These are phyloP conservation scores for Ruellia speciosa DNA, from an alignment of 305 asterid species.

Conservation along the genomic window DNA sequence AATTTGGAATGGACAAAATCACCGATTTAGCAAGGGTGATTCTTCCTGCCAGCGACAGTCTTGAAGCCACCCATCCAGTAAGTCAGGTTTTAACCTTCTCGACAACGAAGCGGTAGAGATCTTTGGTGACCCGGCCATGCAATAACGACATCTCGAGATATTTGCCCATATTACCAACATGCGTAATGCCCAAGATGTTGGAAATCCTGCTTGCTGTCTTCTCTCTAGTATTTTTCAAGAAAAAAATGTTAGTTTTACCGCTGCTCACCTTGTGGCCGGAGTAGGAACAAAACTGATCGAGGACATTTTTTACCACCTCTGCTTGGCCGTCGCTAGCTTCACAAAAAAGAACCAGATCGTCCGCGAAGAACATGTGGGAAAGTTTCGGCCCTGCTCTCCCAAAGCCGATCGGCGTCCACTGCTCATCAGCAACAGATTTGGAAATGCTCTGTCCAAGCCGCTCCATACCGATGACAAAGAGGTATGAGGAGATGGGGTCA, in stretches of 20 bases:
- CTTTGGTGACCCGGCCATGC: background rate
- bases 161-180: background rate
- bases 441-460: too few species aligned
- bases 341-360: background rate
- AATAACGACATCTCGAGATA: background rate
- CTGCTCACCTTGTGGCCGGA: background rate
- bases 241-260: background rate
- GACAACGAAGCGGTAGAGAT: too few species aligned
- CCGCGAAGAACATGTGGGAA: conserved; percentile 1
- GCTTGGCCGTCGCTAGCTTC: too few species aligned
- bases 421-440: background rate
- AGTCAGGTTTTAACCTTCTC: background rate
- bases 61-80: background rate
- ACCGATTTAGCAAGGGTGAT: background rate
- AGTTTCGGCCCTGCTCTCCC: background rate
- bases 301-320: background rate
- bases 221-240: background rate
- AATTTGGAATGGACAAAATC: background rate
- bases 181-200: background rate
- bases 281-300: background rate
- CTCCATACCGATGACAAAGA: background rate
- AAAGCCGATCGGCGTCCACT: background rate
- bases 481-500: background rate
- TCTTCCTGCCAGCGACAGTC: background rate
- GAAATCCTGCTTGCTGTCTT: background rate